Evolutionary conservation across 208 protist species (phyloP).

Genomic region (Angomonas deanei): DNA sequence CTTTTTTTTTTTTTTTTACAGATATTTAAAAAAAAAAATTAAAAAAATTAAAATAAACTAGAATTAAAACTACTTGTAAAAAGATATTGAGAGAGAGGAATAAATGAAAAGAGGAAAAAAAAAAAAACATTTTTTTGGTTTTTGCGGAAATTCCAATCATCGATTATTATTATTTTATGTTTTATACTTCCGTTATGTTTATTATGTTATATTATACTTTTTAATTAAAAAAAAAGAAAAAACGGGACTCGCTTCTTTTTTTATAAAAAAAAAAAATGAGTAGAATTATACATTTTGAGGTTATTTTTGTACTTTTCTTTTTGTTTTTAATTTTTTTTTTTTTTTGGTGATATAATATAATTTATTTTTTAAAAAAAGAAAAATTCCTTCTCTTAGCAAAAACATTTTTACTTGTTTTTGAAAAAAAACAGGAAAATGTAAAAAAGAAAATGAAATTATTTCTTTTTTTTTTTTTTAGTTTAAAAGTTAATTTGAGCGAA

Average conservation of each 20-base stretch:
- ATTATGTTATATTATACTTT: too few species aligned
- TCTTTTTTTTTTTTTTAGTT: too few species aligned
- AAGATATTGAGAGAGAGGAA: background rate
- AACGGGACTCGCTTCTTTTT: too few species aligned
- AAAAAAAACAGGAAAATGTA: background rate
- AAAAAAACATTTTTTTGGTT: constrained; percentile 3
- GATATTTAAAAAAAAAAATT: constrained; percentile 1
- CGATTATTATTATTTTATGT: constrained; percentile 6
- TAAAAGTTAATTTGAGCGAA: too few species aligned
- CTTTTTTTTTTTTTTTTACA: constrained; percentile 3
- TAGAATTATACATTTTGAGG: too few species aligned
- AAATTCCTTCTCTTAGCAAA: background rate
- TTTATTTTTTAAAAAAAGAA: background rate
- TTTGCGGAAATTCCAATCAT: background rate
- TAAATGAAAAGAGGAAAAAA: constrained; percentile 8
- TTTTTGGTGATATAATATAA: background rate
- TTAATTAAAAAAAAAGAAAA: constrained; percentile 1
- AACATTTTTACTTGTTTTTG: constrained; percentile 12
- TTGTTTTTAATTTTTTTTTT: background rate
- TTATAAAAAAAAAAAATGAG: background rate
- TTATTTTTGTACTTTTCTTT: background rate
- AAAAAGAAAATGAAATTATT: constrained; percentile 9
- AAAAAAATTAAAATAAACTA: constrained; percentile 9
- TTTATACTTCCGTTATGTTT: too few species aligned
- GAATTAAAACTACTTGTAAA: background rate